Conservation (phyloP, 495 filamentous ascomycete genomes). For the Aspergillus hancockii region DNA sequence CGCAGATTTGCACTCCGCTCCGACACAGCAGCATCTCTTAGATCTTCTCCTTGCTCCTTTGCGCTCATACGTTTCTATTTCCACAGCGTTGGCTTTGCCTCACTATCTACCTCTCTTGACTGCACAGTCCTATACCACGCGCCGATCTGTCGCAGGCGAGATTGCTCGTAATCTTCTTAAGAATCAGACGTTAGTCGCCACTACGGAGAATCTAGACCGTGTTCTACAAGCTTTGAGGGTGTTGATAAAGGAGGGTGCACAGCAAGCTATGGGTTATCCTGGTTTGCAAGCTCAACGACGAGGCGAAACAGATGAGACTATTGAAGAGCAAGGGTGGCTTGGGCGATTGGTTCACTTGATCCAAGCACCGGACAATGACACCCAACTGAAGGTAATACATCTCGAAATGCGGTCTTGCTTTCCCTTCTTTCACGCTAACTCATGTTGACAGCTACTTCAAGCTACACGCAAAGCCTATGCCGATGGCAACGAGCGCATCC, state of each 20-base stretch:
- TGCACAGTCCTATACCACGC: conserved; percentile 89
- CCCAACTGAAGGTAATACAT: conserved; percentile 72
- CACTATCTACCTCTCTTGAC: conserved; percentile 88
- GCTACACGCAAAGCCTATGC: conserved; percentile 81
- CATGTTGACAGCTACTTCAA: conserved; percentile 69
- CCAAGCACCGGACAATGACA: conserved; percentile 80
- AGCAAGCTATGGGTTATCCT: conserved; percentile 80
- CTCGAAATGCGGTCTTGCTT: not conserved
- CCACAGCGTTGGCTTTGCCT: conserved; percentile 88
- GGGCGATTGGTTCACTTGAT: conserved; percentile 90
- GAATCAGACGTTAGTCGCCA: conserved; percentile 76
- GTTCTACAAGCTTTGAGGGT: conserved; percentile 86
- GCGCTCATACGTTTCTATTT: conserved; percentile 86
- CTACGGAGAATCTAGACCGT: conserved; percentile 77
- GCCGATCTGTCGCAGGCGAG: conserved; percentile 86
- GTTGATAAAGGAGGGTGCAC: conserved; percentile 87
- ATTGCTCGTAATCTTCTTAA: conserved; percentile 76
- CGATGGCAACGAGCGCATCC: conserved; percentile 93
- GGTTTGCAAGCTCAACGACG: conserved; percentile 67
- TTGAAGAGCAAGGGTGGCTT: conserved; percentile 96
- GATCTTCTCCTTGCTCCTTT: conserved; percentile 85
- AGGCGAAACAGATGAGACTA: conserved; percentile 89
- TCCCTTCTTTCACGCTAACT: conserved; percentile 25
- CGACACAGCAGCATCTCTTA: conserved; percentile 84
- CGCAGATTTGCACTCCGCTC: conserved; percentile 85